Percentiles rank a stretch among this genome's conserved stretches.
phyloP scores from a whole-genome alignment of 164 flowering plant genomes.

The Magnolia kwangsiensis region DNA sequence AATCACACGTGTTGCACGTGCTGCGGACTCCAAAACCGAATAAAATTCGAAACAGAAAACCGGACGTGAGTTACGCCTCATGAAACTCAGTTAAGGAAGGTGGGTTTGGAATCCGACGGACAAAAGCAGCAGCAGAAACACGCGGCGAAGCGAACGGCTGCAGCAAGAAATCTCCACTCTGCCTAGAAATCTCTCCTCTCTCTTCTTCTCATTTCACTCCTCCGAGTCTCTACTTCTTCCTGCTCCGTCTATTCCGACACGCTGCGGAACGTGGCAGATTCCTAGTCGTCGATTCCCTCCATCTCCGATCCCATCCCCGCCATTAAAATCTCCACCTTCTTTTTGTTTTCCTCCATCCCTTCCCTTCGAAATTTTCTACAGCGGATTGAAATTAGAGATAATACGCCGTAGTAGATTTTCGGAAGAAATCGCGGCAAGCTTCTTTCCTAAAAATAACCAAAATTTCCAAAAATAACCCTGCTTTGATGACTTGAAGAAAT shows the following conservation, averaged over 20 bases:
- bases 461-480: neutral
- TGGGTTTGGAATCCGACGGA: constrained; percentile 7
- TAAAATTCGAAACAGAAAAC: neutral
- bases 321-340: neutral
- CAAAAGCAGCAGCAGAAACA: neutral
- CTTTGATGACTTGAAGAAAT: too few relatives aligned
- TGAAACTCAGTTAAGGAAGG: neutral
- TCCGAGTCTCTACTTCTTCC: constrained; percentile 1
- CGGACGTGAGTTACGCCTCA: neutral
- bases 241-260: neutral
- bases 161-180: neutral
- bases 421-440: neutral
- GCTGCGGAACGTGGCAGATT: neutral
- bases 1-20: neutral
- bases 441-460: neutral
- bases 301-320: neutral
- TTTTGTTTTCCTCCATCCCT: neutral
- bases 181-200: neutral
- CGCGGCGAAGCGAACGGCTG: constrained; percentile 8
- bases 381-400: too few relatives aligned
- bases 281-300: neutral
- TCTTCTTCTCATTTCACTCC: neutral
- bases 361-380: neutral
- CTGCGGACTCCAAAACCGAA: neutral
- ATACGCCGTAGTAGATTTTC: neutral